Percentiles rank a stretch among this genome's conserved stretches.
These are phyloP conservation scores for Trichophyton schoenleinii DNA, from an alignment of 2,329 filamentous ascomycete genomes.

Conservation along the genomic window DNA sequence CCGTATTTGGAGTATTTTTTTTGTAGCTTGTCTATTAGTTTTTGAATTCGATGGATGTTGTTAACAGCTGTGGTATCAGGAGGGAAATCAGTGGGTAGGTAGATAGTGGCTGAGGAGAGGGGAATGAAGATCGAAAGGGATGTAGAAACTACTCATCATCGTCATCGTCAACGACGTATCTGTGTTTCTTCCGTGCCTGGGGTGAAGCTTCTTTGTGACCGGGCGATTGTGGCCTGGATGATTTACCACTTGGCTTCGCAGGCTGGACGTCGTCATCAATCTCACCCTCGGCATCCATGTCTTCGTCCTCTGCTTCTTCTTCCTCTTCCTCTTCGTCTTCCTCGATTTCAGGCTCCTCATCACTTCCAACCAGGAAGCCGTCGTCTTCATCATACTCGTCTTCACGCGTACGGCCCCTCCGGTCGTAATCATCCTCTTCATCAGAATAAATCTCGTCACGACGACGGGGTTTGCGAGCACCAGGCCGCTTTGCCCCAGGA, in stretches of 20 bases:
- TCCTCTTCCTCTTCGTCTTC: constrained; percentile 33
- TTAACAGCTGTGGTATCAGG: background rate
- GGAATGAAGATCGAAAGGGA: no score
- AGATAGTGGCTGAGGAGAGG: background rate
- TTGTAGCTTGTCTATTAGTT: background rate
- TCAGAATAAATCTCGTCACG: constrained; percentile 39
- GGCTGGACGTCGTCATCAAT: constrained; percentile 24
- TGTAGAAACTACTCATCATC: constrained; percentile 27
- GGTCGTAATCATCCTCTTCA: constrained; percentile 37
- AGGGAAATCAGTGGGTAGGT: background rate
- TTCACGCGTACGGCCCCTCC: constrained; percentile 45
- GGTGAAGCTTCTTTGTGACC: constrained; percentile 22
- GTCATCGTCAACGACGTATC: constrained; percentile 37
- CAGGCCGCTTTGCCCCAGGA: constrained; percentile 20
- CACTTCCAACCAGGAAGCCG: constrained; percentile 53
- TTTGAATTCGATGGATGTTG: background rate
- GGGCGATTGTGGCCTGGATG: constrained; percentile 7
- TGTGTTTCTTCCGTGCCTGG: constrained; percentile 34
- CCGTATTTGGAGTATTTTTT: background rate
- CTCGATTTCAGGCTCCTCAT: constrained; percentile 37
- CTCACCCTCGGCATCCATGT: constrained; percentile 36
- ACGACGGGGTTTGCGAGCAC: constrained; percentile 28
- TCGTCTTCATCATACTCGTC: constrained; percentile 76
- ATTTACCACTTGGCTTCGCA: constrained; percentile 14
- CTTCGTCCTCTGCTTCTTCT: constrained; percentile 31